Percentiles rank a stretch among this genome's conserved stretches.
phyloP scores from a whole-genome alignment of 352 stramenopile species.

The Pythium oligandrum region DNA sequence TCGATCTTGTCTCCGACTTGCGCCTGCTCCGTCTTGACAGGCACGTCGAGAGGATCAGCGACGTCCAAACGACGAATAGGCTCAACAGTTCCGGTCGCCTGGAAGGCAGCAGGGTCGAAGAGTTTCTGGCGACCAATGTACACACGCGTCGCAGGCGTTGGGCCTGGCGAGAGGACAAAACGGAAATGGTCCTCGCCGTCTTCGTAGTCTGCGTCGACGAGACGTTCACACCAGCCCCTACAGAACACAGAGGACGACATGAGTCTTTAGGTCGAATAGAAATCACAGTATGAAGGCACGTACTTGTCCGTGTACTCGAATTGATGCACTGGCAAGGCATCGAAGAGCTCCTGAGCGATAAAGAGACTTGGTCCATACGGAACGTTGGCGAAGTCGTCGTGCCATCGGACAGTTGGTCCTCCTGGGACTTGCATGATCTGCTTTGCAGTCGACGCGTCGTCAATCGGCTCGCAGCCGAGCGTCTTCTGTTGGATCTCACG shows the following conservation, averaged over 20 bases:
- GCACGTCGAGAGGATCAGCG: conserved; percentile 25
- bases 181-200: conserved; percentile 86
- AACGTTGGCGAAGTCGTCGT: conserved; percentile 79
- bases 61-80: conserved; percentile 51
- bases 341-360: conserved; percentile 91
- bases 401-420: conserved; percentile 72
- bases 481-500: conserved; percentile 87
- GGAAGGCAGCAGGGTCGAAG: conserved; percentile 46
- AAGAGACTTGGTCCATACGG: conserved; percentile 82
- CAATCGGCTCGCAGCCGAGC: conserved; percentile 47
- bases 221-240: conserved; percentile 91
- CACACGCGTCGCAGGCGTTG: conserved; percentile 88
- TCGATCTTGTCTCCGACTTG: conserved; percentile 89
- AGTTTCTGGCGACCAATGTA: conserved; percentile 83
- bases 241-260: neutral
- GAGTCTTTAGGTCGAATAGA: no score
- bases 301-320: conserved; percentile 92
- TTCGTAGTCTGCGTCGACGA: conserved; percentile 89
- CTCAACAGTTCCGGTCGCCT: conserved; percentile 17
- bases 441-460: conserved; percentile 19
- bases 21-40: conserved; percentile 47
- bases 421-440: conserved; percentile 49
- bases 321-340: conserved; percentile 92
- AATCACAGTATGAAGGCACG: neutral
- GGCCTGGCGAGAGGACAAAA: conserved; percentile 91